Base-by-base conservation (phyloP, 352 stramenopile species). In the Blastocystis sp. region DNA sequence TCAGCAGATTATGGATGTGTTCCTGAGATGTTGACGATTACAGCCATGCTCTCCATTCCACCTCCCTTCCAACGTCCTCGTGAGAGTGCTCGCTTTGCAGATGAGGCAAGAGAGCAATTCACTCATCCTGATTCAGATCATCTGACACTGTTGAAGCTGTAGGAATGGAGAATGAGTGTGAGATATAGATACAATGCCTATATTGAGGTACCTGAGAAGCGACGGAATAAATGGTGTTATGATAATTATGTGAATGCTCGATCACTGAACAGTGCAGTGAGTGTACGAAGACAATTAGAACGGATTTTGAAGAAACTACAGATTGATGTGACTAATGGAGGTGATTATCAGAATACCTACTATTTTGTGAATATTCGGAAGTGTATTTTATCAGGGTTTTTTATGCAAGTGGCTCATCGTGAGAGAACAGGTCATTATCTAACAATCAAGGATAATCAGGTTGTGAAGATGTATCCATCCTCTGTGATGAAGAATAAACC, bases 371-470 rank as follows among this genome's bases (percentile, higher is more conserved):
- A 96, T 89, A 97, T 97, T 75, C 91, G 93, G 75, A 95, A 95
- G 88, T 91, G 94, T 49, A 90, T 99, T 21, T 94, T 95, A 14
- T 92, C 93, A 29, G 96, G 95, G 51, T 98, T 98, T 91, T 99
- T 98, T 90, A 98, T 98, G 95, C 93, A 96, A 88, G 93, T 98
- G 37, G 96, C 93, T 0, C 96, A 97, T 89, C 88, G 93, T 1
- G 91, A 96, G 89, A 88, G 90, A 54, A 89, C 91, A 37, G 95
- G 95, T 56, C 92, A 96, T 81, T 99, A 99, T 90, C 90, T 98
- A 39, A 99, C 97, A 4, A 93, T 98, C 66, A 99, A 99, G 90
- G 96, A 99, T 90, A 98, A 99, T 90, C 97, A 99, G 89, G 92
- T 83, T 32, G 71, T 83, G 52, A 65, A 83, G 71, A n/a, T 83